Evolutionary conservation across 257 asterid genomes (phyloP).

Genomic region (Penstemon eatonii): DNA sequence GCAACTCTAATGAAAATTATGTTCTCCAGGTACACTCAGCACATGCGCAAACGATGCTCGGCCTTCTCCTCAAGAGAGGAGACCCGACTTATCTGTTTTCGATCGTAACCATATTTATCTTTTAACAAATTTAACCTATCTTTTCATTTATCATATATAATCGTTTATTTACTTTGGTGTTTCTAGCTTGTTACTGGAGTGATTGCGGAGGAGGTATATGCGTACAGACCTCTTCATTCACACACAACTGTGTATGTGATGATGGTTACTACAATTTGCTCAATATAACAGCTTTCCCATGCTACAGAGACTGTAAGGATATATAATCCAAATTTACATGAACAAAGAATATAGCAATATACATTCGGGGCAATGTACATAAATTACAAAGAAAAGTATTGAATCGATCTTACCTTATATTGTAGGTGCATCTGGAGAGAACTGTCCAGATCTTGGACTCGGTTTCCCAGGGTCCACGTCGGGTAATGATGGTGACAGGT

Average conservation of each 20-base stretch:
- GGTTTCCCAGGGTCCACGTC: slow-evolving; percentile 8
- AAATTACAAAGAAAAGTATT: not conserved
- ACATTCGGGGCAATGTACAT: too few relatives aligned
- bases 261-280: slow-evolving; percentile 68
- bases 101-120: slow-evolving; percentile 42
- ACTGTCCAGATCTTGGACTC: slow-evolving; percentile 35
- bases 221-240: slow-evolving; percentile 53
- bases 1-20: not conserved
- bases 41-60: slow-evolving; percentile 34
- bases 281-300: slow-evolving; percentile 63
- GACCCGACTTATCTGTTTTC: slow-evolving; percentile 39
- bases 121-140: not conserved
- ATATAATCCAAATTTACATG: not conserved
- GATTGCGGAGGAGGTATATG: slow-evolving; percentile 87
- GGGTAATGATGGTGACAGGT: slow-evolving; percentile 6
- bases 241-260: slow-evolving; percentile 54
- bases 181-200: slow-evolving; percentile 66
- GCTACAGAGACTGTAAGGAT: slow-evolving; percentile 68
- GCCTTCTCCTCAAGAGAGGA: slow-evolving; percentile 37
- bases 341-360: too few relatives aligned
- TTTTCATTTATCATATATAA: not conserved
- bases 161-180: not conserved
- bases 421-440: slow-evolving; percentile 34
- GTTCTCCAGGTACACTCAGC: slow-evolving; percentile 35
- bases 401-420: not conserved